These are phyloP conservation scores for Elsinoe fawcettii DNA, from an alignment of 2,329 filamentous ascomycete species.

Conservation along the genomic window DNA sequence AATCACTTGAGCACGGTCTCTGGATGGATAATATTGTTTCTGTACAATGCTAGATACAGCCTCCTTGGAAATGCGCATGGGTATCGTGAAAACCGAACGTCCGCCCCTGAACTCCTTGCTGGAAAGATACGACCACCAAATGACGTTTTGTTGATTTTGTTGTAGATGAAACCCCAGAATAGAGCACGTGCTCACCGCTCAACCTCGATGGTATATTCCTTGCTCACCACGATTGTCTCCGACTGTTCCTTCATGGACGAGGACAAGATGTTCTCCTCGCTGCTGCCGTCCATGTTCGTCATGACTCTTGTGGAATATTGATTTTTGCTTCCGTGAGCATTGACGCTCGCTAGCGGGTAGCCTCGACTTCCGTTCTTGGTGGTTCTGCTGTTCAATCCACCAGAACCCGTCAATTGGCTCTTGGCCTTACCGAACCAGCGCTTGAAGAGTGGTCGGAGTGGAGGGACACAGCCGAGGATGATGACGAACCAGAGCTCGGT, in stretches of 20 bases:
- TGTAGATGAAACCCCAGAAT: too few species aligned
- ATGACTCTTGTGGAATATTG: slow-evolving; percentile 8
- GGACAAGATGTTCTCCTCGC: slow-evolving; percentile 13
- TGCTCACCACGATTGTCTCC: slow-evolving; percentile 7
- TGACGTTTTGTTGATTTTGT: too few species aligned
- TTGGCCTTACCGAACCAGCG: slow-evolving; percentile 15
- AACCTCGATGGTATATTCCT: slow-evolving; percentile 6
- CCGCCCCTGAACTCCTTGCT: not conserved
- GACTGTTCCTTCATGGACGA: not conserved
- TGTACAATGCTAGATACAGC: not conserved
- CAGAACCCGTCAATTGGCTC: not conserved
- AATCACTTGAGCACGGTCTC: too few species aligned
- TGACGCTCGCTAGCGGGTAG: slow-evolving; percentile 1
- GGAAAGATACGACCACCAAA: too few species aligned
- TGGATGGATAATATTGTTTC: too few species aligned
- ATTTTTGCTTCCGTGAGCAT: not conserved
- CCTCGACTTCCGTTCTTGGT: slow-evolving; percentile 7
- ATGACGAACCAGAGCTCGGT: slow-evolving; percentile 17
- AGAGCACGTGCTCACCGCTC: not conserved
- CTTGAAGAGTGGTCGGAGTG: slow-evolving; percentile 16
- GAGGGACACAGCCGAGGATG: slow-evolving; percentile 16
- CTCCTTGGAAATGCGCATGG: not conserved
- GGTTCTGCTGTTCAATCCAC: not conserved
- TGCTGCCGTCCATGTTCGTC: slow-evolving; percentile 5
- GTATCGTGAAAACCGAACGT: not conserved